Evolutionary conservation across 1,139 yeast species (phyloP).

Genomic region (Pichia cactophila): DNA sequence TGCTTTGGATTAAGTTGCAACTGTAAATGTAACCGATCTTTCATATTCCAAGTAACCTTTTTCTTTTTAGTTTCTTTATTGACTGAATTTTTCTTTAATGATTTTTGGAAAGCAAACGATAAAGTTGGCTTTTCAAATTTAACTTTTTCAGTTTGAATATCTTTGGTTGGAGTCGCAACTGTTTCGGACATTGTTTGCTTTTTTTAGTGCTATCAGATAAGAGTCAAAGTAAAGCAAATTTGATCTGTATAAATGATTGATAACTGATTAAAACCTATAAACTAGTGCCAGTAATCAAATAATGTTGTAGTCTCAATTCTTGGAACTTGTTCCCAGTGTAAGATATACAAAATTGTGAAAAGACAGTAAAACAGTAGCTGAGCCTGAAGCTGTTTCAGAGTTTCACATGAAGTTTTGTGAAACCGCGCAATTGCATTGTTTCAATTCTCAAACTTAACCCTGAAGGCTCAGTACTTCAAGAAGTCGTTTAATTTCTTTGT

Average conservation of each 20-base stretch:
- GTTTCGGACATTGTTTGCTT: neutral
- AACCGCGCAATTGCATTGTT: neutral
- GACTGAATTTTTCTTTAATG: neutral
- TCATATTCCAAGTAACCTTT: constrained; percentile 6
- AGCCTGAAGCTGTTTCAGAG: neutral
- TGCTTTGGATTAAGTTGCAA: constrained; percentile 3
- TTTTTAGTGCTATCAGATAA: no score
- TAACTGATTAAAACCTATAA: no score
- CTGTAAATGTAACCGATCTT: constrained; percentile 5
- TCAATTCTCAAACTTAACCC: neutral
- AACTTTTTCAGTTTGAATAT: neutral
- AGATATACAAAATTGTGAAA: neutral
- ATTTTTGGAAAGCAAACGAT: neutral
- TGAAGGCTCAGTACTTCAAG: neutral
- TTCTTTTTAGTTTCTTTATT: constrained; percentile 1
- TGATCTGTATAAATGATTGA: no score
- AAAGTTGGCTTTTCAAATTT: neutral
- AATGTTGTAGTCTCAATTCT: no score
- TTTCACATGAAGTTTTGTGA: neutral
- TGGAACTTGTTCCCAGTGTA: no score
- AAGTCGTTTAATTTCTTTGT: no score
- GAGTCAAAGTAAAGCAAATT: no score
- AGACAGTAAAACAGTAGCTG: neutral
- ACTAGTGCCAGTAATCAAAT: no score
- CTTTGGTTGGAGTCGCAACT: neutral